Evolutionary conservation across 139 green algal genomes (phyloP), one percentile per base, ranked within the genome.

Genomic region (Chlamydomonas asymmetrica): DNA sequence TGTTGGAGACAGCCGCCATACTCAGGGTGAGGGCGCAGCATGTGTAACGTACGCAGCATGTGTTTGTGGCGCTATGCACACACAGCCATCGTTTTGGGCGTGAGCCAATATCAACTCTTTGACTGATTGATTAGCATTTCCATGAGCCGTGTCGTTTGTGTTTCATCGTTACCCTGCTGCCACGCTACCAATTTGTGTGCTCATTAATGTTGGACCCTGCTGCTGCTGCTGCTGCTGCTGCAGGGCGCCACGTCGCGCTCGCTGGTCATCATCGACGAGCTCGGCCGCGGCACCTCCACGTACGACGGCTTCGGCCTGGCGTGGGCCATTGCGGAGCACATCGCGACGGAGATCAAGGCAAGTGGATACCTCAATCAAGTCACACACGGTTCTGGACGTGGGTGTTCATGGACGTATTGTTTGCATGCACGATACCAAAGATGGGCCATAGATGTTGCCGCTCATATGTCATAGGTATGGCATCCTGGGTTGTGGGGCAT

Each of bases 241-340:
- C 80, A 93, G 90, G 88, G 88, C 39, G 94, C 94, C 37, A 96
- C 88, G 2, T 38, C 59, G 27, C 49, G 63, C 38, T 94, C 85
- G 0, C 84, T 99, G 23, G 88, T 99, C 37, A 98, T 99, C 73
- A 95, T 99, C 45, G 96, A 99, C 66, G 96, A 99, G 86, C 85
- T 99, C 52, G 96, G 96, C 0, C 86, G 95, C 18, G 96, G 96
- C 27, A 98, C 96, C 0, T 95, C 87, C 71, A 98, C 96, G 1
- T 98, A 96, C 74, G 96, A 99, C 74, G 96, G 96, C 72, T 97
- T 98, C 85, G 96, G 94, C 22, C 87, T 99, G 41, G 96, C 96
- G 4, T 98, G 94, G 95, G 94, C 94, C 32, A 98, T 99, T 75
- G 88, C 80, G 38, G 94, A 98, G 87, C 90, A 98, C 82, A 79